phyloP scores from a whole-genome alignment of 345 rosid species.

The Eucalyptus polybractea region DNA sequence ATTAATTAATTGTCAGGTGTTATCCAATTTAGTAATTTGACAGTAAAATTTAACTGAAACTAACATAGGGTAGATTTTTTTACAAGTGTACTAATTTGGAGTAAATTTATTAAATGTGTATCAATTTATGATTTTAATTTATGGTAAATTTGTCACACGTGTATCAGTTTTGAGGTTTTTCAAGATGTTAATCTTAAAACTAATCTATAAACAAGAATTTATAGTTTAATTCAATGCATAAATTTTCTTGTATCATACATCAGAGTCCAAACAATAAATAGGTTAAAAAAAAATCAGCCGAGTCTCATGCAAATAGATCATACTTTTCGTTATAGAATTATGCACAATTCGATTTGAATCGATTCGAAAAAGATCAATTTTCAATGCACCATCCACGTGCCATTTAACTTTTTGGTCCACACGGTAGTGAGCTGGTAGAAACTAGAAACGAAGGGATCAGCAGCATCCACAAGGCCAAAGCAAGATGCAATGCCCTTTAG shows the following conservation, averaged over 20 bases:
- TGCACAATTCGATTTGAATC: neutral
- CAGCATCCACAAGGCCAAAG: neutral
- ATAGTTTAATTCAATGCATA: neutral
- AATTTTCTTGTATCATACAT: neutral
- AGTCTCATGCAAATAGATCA: neutral
- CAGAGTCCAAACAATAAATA: neutral
- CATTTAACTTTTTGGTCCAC: neutral
- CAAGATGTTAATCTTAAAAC: accelerated
- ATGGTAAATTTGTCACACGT: accelerated
- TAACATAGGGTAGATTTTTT: no score
- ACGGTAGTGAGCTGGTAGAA: neutral
- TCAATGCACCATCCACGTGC: neutral
- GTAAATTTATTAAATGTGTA: no score
- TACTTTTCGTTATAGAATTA: neutral
- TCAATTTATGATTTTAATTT: no score
- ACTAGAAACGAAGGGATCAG: neutral
- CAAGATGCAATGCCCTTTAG: neutral
- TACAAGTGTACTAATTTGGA: accelerated
- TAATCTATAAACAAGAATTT: no score
- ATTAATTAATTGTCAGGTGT: accelerated
- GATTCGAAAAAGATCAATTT: neutral
- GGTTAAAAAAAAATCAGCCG: neutral
- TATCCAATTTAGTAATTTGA: no score
- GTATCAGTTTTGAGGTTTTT: accelerated
- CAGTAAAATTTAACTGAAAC: accelerated